Evolutionary conservation across 2,329 filamentous ascomycete genomes (phyloP).

Genomic region (Passalora sequoiae): DNA sequence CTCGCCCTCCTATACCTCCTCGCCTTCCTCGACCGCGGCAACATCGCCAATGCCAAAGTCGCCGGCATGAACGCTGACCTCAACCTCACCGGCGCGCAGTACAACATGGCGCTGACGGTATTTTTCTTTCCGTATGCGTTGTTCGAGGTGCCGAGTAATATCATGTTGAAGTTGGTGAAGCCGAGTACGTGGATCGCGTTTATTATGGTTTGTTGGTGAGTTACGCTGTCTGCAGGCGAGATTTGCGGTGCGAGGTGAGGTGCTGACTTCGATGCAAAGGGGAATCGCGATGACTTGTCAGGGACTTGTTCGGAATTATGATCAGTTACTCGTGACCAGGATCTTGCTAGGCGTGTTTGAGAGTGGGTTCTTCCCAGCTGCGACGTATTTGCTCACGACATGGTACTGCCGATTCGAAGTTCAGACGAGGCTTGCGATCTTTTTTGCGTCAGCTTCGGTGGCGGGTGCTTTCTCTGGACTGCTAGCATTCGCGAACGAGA

Average conservation of each 20-base stretch:
- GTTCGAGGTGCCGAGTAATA: conserved; percentile 33
- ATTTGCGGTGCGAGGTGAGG: no score
- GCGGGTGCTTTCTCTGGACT: conserved; percentile 24
- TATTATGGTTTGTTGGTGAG: conserved; percentile 25
- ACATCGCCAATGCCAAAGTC: conserved; percentile 41
- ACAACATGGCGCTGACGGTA: conserved; percentile 36
- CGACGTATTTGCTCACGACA: conserved; percentile 14
- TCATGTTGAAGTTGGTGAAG: conserved; percentile 28
- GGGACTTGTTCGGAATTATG: conserved; percentile 26
- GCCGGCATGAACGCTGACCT: conserved; percentile 19
- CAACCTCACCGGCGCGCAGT: conserved; percentile 23
- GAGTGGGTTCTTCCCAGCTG: conserved; percentile 22
- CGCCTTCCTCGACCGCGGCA: conserved; percentile 47
- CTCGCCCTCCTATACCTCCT: conserved; percentile 42
- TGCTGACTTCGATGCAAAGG: no score
- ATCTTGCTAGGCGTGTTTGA: conserved; percentile 24
- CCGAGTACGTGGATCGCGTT: conserved; percentile 26
- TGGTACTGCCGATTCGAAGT: conserved; percentile 21
- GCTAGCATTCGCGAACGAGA: conserved; percentile 29
- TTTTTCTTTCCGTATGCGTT: conserved; percentile 36
- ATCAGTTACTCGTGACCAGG: conserved; percentile 20
- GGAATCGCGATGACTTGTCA: conserved; percentile 27
- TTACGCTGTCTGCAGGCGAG: no score
- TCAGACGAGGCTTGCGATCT: conserved; percentile 22
- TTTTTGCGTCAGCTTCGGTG: conserved; percentile 22